These are phyloP conservation scores for Russula abietina DNA, from an alignment of 768 basidiomycete species.

Conservation along the genomic window DNA sequence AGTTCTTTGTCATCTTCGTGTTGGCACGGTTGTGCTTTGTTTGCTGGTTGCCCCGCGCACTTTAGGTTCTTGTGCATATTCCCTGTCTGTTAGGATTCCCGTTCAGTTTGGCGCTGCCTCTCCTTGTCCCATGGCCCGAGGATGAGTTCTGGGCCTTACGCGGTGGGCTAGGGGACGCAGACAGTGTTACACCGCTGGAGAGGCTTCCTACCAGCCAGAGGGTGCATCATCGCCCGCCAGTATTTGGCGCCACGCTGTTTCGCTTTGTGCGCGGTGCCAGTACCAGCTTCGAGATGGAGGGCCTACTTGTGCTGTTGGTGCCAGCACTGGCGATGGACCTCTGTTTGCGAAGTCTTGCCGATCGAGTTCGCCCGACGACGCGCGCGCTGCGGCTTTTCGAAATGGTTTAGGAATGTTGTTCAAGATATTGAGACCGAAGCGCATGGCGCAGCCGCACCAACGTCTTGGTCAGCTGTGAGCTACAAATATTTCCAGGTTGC, in stretches of 20 bases:
- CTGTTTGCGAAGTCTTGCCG: constrained; percentile 3
- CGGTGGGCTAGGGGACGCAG: too few relatives aligned
- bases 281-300: not conserved
- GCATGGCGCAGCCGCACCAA: too few relatives aligned
- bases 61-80: too few relatives aligned
- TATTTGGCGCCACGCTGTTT: not conserved
- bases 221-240: too few relatives aligned
- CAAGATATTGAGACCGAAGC: constrained; percentile 3
- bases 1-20: too few relatives aligned
- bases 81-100: too few relatives aligned
- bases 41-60: too few relatives aligned
- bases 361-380: not conserved
- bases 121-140: too few relatives aligned
- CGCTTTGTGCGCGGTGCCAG: too few relatives aligned
- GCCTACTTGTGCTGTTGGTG: not conserved
- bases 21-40: too few relatives aligned
- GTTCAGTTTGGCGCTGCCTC: too few relatives aligned
- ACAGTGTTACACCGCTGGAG: constrained; percentile 5
- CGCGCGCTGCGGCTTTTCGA: constrained; percentile 10
- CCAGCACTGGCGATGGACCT: not conserved
- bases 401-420: constrained; percentile 4
- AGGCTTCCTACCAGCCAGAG: not conserved
- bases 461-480: not conserved
- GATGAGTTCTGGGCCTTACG: too few relatives aligned
- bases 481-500: not conserved